Base-by-base conservation (phyloP, 345 rosid genomes). In the Heritiera fomes region DNA sequence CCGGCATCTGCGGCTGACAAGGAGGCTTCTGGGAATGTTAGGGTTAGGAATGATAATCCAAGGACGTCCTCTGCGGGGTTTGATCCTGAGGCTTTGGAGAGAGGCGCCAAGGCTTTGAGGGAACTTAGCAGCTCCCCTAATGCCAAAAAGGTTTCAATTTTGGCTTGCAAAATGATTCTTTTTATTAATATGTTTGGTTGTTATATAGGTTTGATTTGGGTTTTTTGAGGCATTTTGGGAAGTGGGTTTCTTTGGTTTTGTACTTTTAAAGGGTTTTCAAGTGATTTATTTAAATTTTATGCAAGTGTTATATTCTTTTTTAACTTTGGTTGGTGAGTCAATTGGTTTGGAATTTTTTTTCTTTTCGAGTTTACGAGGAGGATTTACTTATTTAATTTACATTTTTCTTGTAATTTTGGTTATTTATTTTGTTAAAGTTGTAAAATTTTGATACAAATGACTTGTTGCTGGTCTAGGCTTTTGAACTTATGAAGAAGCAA, bases 31-130 rank as follows among this genome's bases (percentile, higher is more conserved):
- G 73, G 83, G 43, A 73, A 82, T 71, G 79, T 87, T 52, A 91
- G 80, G 83, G 85, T 81, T 70, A 86, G 98, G 63, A 96, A 92
- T 75, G 82, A 90, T 74, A 82, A 91, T 71, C 98, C 99, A 10
- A 85, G 97, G 85, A 95, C 99, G 8, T 82, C 86, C 0, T 91
- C 98, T 0, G 89, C 95, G 41, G 99, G 99, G 6, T 94, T 96
- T 71, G 97, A 96, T 79, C 98, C 98, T 0, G 92, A 90, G 88
- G 91, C 99, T 14, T 85, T 96, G 68, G 97, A 92, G 85, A 91
- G 95, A 34, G 99, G 97, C 5, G 99, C 93, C 11, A 85, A 88
- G 84, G 91, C 93, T 50, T 78, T 94, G 86, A 84, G 76, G 52
- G 92, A 91, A 77, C 94, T 96, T 73, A 85, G 84, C 78, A 76